Evolutionary conservation across 2,329 filamentous ascomycete genomes (phyloP).

Genomic region (Curvularia eragrostidis): DNA sequence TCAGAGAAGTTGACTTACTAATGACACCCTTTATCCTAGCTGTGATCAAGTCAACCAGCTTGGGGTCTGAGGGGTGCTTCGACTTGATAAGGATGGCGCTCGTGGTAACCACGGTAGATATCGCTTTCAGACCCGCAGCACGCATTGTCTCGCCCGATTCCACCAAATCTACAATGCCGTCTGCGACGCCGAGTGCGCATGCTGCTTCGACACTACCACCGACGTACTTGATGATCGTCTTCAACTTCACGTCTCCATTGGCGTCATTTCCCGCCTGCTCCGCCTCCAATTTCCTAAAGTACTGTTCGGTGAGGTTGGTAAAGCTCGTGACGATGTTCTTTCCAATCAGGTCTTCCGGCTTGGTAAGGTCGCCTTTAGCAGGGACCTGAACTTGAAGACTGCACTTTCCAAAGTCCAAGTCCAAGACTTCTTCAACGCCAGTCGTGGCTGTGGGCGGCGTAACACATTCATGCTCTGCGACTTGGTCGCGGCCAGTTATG

Average conservation of each 20-base stretch:
- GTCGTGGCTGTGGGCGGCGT: conserved; percentile 54
- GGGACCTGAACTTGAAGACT: conserved; percentile 97
- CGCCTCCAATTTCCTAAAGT: conserved; percentile 80
- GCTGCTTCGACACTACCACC: conserved; percentile 97
- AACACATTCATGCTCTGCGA: conserved; percentile 83
- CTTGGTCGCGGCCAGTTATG: conserved; percentile 92
- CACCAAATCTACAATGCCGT: conserved; percentile 96
- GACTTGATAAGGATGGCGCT: conserved; percentile 93
- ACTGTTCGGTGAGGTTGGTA: conserved; percentile 79
- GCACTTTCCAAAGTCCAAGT: conserved; percentile 88
- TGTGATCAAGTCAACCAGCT: conserved; percentile 82
- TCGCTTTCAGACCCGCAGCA: conserved; percentile 89
- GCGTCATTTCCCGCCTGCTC: conserved; percentile 47
- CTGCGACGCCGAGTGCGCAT: conserved; percentile 91
- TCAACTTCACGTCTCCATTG: conserved; percentile 63
- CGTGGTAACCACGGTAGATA: conserved; percentile 89
- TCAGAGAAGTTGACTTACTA: conserved; percentile 56
- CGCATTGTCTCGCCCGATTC: conserved; percentile 99
- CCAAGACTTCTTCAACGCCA: conserved; percentile 82
- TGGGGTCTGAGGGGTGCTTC: conserved; percentile 77
- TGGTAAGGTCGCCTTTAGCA: conserved; percentile 74
- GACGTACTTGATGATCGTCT: conserved; percentile 90
- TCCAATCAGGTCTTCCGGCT: conserved; percentile 80
- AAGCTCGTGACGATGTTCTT: conserved; percentile 97
- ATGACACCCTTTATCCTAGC: conserved; percentile 92